Conservation (phyloP, 768 basidiomycete species). For the Leucosporidium yakuticum region DNA sequence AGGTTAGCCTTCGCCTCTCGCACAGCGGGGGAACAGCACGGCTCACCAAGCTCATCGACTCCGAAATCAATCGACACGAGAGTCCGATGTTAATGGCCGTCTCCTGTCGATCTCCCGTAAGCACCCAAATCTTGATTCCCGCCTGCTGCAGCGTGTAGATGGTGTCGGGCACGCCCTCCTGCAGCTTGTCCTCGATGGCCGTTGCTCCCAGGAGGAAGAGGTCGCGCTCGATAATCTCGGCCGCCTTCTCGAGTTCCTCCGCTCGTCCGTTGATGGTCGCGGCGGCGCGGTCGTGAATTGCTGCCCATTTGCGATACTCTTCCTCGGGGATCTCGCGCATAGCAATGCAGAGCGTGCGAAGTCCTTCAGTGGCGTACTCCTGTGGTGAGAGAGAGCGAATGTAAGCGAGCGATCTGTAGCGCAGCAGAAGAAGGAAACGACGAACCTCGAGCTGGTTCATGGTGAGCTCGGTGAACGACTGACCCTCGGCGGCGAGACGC, state of each 20-base stretch:
- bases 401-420: constrained; percentile 8
- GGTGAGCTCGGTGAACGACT: constrained; percentile 78
- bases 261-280: constrained; percentile 91
- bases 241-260: constrained; percentile 88
- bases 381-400: constrained; percentile 17
- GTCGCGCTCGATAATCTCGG: constrained; percentile 84
- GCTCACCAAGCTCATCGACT: constrained; percentile 92
- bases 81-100: constrained; percentile 99
- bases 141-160: constrained; percentile 97
- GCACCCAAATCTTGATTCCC: constrained; percentile 98
- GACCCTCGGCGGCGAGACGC: constrained; percentile 63
- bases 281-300: constrained; percentile 84
- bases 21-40: no score
- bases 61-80: constrained; percentile 92
- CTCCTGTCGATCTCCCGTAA: constrained; percentile 97
- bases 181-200: constrained; percentile 96
- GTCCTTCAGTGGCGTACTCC: constrained; percentile 96
- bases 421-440: constrained; percentile 4
- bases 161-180: constrained; percentile 96
- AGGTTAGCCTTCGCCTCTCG: not conserved
- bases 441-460: constrained; percentile 79
- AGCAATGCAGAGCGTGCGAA: constrained; percentile 92
- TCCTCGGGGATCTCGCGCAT: constrained; percentile 84
- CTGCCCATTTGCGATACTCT: constrained; percentile 83
- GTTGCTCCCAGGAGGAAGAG: constrained; percentile 89